These are phyloP conservation scores for Suhomyces panamericanus DNA, from an alignment of 1,139 yeast genomes.

Conservation along the genomic window DNA sequence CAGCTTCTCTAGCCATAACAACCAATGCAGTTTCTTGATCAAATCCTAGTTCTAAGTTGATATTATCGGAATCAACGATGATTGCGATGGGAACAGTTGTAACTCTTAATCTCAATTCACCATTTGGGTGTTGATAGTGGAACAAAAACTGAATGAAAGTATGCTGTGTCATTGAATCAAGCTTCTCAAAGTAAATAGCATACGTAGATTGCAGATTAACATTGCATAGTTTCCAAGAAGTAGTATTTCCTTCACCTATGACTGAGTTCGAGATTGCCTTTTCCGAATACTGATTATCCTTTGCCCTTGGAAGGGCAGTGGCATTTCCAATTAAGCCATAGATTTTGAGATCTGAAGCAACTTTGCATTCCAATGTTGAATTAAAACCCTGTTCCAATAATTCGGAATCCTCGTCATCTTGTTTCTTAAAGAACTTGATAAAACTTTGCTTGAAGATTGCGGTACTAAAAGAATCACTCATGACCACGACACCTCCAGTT, in stretches of 20 bases:
- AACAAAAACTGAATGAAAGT: slow-evolving; percentile 68
- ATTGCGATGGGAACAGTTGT: slow-evolving; percentile 51
- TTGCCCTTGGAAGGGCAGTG: slow-evolving; percentile 37
- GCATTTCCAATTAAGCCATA: slow-evolving; percentile 65
- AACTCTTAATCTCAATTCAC: slow-evolving; percentile 46
- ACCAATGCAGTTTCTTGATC: slow-evolving; percentile 76
- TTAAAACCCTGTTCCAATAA: slow-evolving; percentile 54
- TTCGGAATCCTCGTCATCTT: slow-evolving; percentile 26
- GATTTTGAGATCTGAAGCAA: slow-evolving; percentile 48
- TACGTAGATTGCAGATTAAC: slow-evolving; percentile 58
- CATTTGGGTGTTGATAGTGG: slow-evolving; percentile 65
- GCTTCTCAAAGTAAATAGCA: slow-evolving; percentile 56
- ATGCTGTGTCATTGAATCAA: slow-evolving; percentile 34
- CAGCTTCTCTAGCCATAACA: slow-evolving; percentile 54
- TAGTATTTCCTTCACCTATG: slow-evolving; percentile 55
- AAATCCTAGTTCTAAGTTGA: slow-evolving; percentile 45
- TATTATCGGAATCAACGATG: slow-evolving; percentile 45
- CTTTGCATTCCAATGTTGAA: slow-evolving; percentile 58
- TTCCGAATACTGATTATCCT: slow-evolving; percentile 25
- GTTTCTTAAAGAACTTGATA: slow-evolving; percentile 48
- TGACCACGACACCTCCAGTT: slow-evolving; percentile 63
- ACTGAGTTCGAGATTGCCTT: slow-evolving; percentile 28
- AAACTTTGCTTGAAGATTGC: slow-evolving; percentile 68
- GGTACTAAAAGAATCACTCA: slow-evolving; percentile 64
- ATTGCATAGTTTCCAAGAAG: slow-evolving; percentile 61